phyloP scores from a whole-genome alignment of 2,329 filamentous ascomycete genomes.

The Colletotrichum endophyticum region DNA sequence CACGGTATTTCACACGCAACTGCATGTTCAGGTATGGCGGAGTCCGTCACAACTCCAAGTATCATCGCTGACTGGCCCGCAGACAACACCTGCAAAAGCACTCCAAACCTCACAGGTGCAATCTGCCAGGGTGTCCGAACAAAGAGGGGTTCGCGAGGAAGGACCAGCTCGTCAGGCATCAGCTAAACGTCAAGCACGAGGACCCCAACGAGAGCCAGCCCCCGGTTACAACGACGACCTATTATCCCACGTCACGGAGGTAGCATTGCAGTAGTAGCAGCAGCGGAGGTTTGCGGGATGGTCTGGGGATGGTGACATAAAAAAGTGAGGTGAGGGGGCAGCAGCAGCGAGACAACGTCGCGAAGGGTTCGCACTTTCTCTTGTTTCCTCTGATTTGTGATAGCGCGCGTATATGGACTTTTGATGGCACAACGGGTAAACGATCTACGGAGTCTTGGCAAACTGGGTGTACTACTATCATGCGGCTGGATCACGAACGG shows the following conservation, averaged over 20 bases:
- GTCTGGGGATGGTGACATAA: neutral
- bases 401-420: neutral
- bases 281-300: neutral
- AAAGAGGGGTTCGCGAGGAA: conserved; percentile 46
- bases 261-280: neutral
- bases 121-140: conserved; percentile 42
- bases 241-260: neutral
- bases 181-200: conserved; percentile 42
- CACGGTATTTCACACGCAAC: conserved; percentile 45
- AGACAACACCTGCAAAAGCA: conserved; percentile 50
- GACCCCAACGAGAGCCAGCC: neutral
- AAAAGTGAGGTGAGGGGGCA: neutral
- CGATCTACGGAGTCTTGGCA: neutral
- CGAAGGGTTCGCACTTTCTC: neutral
- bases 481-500: neutral
- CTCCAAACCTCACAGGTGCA: conserved; percentile 45
- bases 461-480: conserved; percentile 26
- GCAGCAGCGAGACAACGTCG: neutral
- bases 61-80: conserved; percentile 3
- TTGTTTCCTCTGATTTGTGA: neutral
- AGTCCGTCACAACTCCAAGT: neutral
- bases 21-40: conserved; percentile 39
- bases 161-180: conserved; percentile 46
- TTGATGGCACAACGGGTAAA: neutral
- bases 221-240: neutral